phyloP scores from a whole-genome alignment of 73 alveolate genomes.

The Paramecium primaurelia region DNA sequence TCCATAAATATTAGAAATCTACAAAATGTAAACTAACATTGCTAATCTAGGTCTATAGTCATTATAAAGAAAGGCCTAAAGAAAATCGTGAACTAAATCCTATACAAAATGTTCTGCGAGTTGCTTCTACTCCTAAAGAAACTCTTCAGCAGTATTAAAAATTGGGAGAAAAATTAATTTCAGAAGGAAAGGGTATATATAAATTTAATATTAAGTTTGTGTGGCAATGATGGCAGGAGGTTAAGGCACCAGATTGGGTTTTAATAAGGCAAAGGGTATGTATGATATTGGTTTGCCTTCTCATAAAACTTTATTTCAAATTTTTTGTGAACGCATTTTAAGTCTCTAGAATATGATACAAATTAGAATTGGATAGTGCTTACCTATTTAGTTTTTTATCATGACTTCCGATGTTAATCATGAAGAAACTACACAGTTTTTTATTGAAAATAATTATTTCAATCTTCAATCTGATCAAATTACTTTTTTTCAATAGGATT shows the following conservation, averaged over 20 bases:
- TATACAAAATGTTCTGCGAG: not conserved
- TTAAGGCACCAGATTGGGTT: slow-evolving; percentile 91
- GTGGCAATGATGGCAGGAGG: slow-evolving; percentile 91
- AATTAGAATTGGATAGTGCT: not conserved
- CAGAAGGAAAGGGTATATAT: slow-evolving; percentile 16
- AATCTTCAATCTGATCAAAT: slow-evolving; percentile 65
- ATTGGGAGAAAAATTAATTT: not conserved
- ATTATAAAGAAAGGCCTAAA: not conserved
- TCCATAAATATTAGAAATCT: not conserved
- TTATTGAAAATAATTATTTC: slow-evolving; percentile 68
- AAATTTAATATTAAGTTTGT: not conserved
- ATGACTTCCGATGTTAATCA: slow-evolving; percentile 76
- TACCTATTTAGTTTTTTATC: slow-evolving; percentile 64
- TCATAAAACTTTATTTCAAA: slow-evolving; percentile 79
- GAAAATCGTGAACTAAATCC: not conserved
- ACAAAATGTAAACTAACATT: not conserved
- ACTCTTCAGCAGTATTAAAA: not conserved
- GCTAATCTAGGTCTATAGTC: not conserved
- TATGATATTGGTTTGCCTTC: slow-evolving; percentile 88
- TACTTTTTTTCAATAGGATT: slow-evolving; percentile 70
- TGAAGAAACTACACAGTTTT: slow-evolving; percentile 63
- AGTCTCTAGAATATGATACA: slow-evolving; percentile 9
- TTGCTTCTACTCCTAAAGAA: not conserved
- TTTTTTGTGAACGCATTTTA: slow-evolving; percentile 52
- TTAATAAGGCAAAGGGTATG: slow-evolving; percentile 89